A percentile compares a stretch with the other conserved stretches of the same genome.
phyloP scores from a whole-genome alignment of 352 stramenopile species.

The Pythium periplocum region DNA sequence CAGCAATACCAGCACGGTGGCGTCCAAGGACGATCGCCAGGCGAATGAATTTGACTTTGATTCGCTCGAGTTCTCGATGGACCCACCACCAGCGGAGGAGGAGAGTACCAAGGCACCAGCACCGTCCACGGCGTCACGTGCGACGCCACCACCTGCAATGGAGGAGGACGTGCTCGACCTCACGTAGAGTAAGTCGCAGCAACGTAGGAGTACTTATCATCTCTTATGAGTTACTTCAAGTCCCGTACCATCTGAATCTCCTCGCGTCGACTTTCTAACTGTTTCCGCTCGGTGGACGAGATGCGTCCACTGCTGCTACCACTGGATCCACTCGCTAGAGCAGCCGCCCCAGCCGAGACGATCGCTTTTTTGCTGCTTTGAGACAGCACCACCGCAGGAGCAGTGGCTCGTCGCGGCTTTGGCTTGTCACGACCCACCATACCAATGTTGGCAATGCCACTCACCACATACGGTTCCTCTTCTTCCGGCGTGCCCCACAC shows the following conservation, averaged over 20 bases:
- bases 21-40: constrained; percentile 13
- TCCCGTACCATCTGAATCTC: constrained; percentile 61
- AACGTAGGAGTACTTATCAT: no score
- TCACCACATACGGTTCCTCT: constrained; percentile 34
- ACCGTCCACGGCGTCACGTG: constrained; percentile 12
- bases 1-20: constrained; percentile 17
- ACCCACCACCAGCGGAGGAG: constrained; percentile 11
- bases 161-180: constrained; percentile 74
- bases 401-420: constrained; percentile 21
- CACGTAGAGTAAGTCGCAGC: constrained; percentile 26
- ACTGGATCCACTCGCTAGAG: constrained; percentile 2
- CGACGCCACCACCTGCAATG: constrained; percentile 12
- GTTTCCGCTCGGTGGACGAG: constrained; percentile 35
- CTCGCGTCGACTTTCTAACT: constrained; percentile 30
- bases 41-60: constrained; percentile 55
- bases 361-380: not conserved
- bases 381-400: constrained; percentile 12
- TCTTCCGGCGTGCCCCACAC: constrained; percentile 20
- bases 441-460: constrained; percentile 52
- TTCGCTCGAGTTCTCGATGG: constrained; percentile 43
- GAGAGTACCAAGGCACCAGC: constrained; percentile 7
- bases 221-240: constrained; percentile 19
- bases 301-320: constrained; percentile 17
- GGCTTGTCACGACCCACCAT: constrained; percentile 18
- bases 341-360: not conserved